These are phyloP conservation scores for Pythium biforme DNA, from an alignment of 352 stramenopile species.

Conservation along the genomic window DNA sequence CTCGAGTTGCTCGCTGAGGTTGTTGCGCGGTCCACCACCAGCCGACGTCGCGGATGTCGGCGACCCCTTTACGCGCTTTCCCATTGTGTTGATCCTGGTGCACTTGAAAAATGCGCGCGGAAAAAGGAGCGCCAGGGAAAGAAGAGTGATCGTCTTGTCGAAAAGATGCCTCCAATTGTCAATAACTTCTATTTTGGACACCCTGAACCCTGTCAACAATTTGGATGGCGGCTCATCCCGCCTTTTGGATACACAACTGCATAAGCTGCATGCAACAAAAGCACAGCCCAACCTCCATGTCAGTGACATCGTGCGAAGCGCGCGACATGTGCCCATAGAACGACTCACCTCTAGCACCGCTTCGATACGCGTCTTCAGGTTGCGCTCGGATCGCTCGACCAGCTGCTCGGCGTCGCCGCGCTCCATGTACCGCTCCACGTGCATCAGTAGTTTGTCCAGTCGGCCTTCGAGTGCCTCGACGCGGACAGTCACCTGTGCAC, in stretches of 20 bases:
- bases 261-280: constrained; percentile 18
- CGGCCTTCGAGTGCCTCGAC: constrained; percentile 39
- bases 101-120: constrained; percentile 20
- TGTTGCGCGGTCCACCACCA: constrained; percentile 31
- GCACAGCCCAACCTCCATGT: background rate
- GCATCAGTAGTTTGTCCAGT: constrained; percentile 35
- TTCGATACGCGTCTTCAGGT: constrained; percentile 49
- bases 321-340: background rate
- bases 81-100: constrained; percentile 15
- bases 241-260: constrained; percentile 24
- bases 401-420: constrained; percentile 38
- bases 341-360: constrained; percentile 46
- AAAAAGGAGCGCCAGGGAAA: background rate
- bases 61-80: constrained; percentile 17
- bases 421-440: constrained; percentile 37
- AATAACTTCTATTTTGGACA: constrained; percentile 21
- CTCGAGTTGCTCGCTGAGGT: constrained; percentile 61
- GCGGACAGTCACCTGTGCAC: constrained; percentile 1
- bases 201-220: too few species aligned
- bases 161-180: too few species aligned
- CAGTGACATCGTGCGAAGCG: background rate
- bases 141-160: constrained; percentile 28
- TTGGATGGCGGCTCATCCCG: background rate
- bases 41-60: too few species aligned
- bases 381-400: constrained; percentile 40